Percentiles rank a stretch among this genome's conserved stretches.
These are phyloP conservation scores for Hemileccinum rubropunctum DNA, from an alignment of 768 basidiomycete genomes.

Conservation along the genomic window DNA sequence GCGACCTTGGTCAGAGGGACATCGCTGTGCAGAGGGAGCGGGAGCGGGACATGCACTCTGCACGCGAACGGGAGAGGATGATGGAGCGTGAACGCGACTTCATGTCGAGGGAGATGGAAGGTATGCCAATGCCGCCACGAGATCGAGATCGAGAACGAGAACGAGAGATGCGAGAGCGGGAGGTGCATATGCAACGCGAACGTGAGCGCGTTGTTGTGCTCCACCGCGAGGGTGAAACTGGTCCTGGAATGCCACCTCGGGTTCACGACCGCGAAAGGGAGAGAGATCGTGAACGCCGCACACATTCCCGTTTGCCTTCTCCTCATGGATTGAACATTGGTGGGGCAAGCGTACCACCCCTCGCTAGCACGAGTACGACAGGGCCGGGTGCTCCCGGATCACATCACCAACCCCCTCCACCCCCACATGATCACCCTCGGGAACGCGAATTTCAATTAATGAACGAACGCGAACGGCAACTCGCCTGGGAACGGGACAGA, in stretches of 20 bases:
- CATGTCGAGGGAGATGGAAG: slow-evolving; percentile 24
- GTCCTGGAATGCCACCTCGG: slow-evolving; percentile 22
- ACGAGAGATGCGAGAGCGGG: slow-evolving; percentile 25
- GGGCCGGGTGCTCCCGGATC: slow-evolving; percentile 23
- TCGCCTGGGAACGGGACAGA: slow-evolving; percentile 28
- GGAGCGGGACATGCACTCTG: slow-evolving; percentile 18
- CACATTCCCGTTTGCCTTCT: slow-evolving; percentile 26
- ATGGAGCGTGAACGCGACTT: slow-evolving; percentile 24
- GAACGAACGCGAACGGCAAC: slow-evolving; percentile 24
- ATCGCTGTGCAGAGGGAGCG: slow-evolving; percentile 25
- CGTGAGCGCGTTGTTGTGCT: slow-evolving; percentile 22
- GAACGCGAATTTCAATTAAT: slow-evolving; percentile 24
- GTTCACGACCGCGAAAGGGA: slow-evolving; percentile 30
- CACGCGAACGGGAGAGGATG: slow-evolving; percentile 23
- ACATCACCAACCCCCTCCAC: slow-evolving; percentile 14
- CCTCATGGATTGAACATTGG: slow-evolving; percentile 18
- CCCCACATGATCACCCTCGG: slow-evolving; percentile 22
- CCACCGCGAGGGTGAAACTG: slow-evolving; percentile 24
- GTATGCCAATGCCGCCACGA: slow-evolving; percentile 17
- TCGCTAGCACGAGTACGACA: background rate
- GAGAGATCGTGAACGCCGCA: slow-evolving; percentile 30
- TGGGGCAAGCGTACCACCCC: slow-evolving; percentile 9
- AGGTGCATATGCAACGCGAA: slow-evolving; percentile 27
- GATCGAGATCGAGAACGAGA: slow-evolving; percentile 32
- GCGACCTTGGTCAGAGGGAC: slow-evolving; percentile 21